Evolutionary conservation across 805 yeast genomes (phyloP), one percentile per base, ranked within the genome.

Genomic region (Lipomyces yamanashiensis): DNA sequence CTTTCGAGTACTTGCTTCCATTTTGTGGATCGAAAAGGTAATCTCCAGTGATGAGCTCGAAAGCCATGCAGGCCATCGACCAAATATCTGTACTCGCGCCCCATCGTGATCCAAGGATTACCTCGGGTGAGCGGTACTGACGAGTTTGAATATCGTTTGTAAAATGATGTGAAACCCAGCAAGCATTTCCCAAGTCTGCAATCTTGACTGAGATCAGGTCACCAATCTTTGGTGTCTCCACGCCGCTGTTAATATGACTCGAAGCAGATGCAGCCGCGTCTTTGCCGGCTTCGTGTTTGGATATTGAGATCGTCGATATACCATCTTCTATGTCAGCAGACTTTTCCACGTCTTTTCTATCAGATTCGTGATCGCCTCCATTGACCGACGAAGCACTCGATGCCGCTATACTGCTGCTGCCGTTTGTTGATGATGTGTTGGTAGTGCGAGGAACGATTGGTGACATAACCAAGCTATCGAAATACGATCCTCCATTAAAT

Each of bases 31-130:
- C 98, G 75, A 93, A 95, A 55, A 95, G 76, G 72, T 92, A 92
- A 76, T 93, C 98, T 2, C 98, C 98, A 0, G 99, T 93, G 50
- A 93, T 76, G 28, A 95, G 80, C 78, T 95, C 99, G 77, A 95
- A 95, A 0, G 89, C 80, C 71, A 95, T 77, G 77, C 98, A 92
- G 0, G 96, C 98, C 71, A 89, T 80, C n/a, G 97, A 89, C 99
- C 99, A 95, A 54, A 93, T 83, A 76, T 95, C 99, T 0, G 96
- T 87, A 59, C 93, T 86, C 58, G 96, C 92, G 0, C 99, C 99
- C 99, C 99, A 95, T 39, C 84, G 81, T 9, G 89, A 84, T 0
- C 96, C 95, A 19, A 89, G 71, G 15, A 89, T 76, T 5, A 88
- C 89, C 72, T 93, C 99, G 0, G 98, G 98, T 0, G 97, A 85